Conservation (phyloP, 2,329 filamentous ascomycete species). For the Nigrograna mackinnonii region DNA sequence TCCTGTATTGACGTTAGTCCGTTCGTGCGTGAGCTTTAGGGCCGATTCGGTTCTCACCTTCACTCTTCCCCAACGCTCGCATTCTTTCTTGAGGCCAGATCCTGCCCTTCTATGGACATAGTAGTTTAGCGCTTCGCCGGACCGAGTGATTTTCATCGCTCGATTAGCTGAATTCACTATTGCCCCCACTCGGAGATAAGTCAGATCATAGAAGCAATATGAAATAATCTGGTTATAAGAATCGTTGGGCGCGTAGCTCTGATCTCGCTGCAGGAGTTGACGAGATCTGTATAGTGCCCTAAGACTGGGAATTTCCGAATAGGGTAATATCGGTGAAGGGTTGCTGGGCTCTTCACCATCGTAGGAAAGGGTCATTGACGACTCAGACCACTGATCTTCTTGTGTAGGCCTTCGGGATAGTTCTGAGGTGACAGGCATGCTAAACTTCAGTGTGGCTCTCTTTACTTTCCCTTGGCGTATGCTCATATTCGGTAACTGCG, state of each 20-base stretch:
- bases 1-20: no score
- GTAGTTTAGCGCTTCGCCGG: constrained; percentile 19
- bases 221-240: constrained; percentile 33
- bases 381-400: constrained; percentile 10
- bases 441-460: constrained; percentile 22
- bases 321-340: constrained; percentile 7
- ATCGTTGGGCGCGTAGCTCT: constrained; percentile 32
- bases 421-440: constrained; percentile 6
- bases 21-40: no score
- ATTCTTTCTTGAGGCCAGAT: constrained; percentile 25
- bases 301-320: constrained; percentile 28
- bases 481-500: constrained; percentile 17
- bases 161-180: constrained; percentile 14
- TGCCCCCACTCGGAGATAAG: constrained; percentile 34
- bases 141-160: constrained; percentile 10
- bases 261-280: constrained; percentile 25
- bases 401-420: constrained; percentile 2
- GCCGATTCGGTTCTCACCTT: no score
- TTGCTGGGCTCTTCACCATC: constrained; percentile 7
- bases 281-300: constrained; percentile 27
- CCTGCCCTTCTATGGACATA: constrained; percentile 32
- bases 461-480: constrained; percentile 14
- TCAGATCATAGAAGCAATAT: constrained; percentile 33
- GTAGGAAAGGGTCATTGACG: constrained; percentile 13
- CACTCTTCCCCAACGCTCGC: constrained; percentile 5